phyloP scores from a whole-genome alignment of 2,329 filamentous ascomycete species.

The Xylaria hypoxylon region DNA sequence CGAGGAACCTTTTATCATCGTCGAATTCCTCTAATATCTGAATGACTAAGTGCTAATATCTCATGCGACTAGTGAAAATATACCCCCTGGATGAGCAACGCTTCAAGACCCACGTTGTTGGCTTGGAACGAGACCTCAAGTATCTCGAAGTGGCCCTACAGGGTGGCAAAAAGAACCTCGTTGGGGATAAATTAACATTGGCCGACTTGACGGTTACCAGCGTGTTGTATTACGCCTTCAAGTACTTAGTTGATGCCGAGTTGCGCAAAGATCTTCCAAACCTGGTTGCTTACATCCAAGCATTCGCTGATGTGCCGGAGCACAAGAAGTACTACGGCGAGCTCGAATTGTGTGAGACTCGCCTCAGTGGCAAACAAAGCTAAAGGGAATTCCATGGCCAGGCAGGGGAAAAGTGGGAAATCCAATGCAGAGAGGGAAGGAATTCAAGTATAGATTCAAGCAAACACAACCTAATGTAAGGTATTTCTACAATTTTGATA shows the following conservation, averaged over 20 bases:
- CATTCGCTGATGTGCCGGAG: constrained; percentile 50
- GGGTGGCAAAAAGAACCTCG: constrained; percentile 53
- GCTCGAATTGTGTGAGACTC: constrained; percentile 49
- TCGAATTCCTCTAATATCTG: not conserved
- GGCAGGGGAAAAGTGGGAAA: not conserved
- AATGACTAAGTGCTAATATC: not conserved
- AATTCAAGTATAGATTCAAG: not conserved
- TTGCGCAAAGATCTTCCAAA: constrained; percentile 52
- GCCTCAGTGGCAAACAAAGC: not conserved
- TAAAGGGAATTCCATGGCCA: not conserved
- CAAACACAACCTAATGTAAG: not conserved
- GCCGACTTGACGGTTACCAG: constrained; percentile 54
- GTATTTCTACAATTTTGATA: not conserved
- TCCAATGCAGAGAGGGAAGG: not conserved
- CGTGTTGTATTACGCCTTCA: constrained; percentile 42
- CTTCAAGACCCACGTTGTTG: constrained; percentile 40
- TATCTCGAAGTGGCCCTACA: constrained; percentile 49
- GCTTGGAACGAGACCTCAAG: constrained; percentile 48
- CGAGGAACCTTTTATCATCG: no score
- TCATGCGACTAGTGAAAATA: constrained; percentile 44
- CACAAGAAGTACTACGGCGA: constrained; percentile 52
- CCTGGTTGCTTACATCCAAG: constrained; percentile 50
- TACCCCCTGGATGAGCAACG: constrained; percentile 43
- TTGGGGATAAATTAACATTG: constrained; percentile 54
- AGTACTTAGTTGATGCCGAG: constrained; percentile 52